Evolutionary conservation across 257 asterid genomes (phyloP).

Genomic region (Nicotiana benthamiana): DNA sequence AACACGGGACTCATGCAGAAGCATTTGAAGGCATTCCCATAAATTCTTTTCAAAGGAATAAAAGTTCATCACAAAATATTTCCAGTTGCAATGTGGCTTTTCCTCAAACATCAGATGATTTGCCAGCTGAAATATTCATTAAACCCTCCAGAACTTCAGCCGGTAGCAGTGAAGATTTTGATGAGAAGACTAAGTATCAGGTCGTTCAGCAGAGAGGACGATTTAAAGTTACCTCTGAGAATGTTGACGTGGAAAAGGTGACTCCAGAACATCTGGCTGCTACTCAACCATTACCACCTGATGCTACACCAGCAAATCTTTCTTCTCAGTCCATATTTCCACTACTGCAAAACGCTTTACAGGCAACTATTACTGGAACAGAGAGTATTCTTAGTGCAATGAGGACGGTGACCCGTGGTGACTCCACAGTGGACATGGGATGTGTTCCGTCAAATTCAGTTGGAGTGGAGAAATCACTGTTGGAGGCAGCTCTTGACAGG

Average conservation of each 20-base stretch:
- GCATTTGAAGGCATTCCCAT: conserved; percentile 31
- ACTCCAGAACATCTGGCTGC: conserved; percentile 42
- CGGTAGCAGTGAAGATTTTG: conserved; percentile 63
- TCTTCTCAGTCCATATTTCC: conserved; percentile 41
- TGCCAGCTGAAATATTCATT: conserved; percentile 34
- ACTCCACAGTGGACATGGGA: conserved; percentile 39
- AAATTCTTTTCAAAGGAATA: conserved; percentile 35
- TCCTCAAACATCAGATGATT: conserved; percentile 29
- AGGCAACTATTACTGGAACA: conserved; percentile 67
- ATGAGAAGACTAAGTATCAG: conserved; percentile 66
- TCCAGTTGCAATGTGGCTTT: conserved; percentile 28
- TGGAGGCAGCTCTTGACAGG: conserved; percentile 75
- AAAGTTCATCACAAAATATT: conserved; percentile 33
- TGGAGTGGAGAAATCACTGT: conserved; percentile 49
- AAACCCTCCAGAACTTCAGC: conserved; percentile 56
- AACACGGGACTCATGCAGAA: conserved; percentile 37
- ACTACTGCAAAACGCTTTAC: conserved; percentile 53
- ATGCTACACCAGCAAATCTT: conserved; percentile 43
- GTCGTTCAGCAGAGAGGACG: conserved; percentile 95
- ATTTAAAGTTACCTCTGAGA: conserved; percentile 94
- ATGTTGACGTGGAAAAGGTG: conserved; percentile 69
- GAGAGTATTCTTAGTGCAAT: conserved; percentile 51
- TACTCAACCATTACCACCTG: conserved; percentile 31
- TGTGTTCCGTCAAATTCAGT: conserved; percentile 18
- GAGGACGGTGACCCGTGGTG: conserved; percentile 59